These are phyloP conservation scores for Scheffersomyces stipitis DNA, from an alignment of 805 yeast species.

Conservation along the genomic window DNA sequence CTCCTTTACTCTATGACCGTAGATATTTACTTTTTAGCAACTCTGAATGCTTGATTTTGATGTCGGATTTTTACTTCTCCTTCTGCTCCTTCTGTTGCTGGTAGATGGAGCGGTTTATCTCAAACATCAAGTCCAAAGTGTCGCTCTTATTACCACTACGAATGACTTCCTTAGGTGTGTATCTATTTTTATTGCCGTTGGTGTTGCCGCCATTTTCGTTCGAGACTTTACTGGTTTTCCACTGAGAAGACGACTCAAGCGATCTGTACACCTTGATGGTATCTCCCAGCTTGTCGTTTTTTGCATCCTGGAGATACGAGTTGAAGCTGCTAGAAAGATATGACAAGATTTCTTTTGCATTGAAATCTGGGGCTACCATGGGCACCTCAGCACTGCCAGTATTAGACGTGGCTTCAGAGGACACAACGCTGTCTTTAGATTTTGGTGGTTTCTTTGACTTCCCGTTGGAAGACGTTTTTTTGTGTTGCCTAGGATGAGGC, in stretches of 20 bases:
- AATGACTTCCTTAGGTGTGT: conserved; percentile 11
- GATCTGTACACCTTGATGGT: conserved; percentile 19
- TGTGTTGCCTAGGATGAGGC: no score
- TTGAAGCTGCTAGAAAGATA: conserved; percentile 16
- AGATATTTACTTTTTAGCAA: no score
- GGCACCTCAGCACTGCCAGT: no score
- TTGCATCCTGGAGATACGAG: conserved; percentile 18
- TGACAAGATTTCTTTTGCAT: conserved; percentile 18
- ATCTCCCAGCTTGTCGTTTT: conserved; percentile 19
- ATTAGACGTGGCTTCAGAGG: conserved; percentile 8
- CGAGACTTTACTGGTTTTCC: conserved; percentile 15
- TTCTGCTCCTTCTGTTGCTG: conserved; percentile 11
- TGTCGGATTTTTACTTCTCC: conserved; percentile 1
- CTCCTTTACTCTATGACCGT: no score
- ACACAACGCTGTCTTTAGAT: no score
- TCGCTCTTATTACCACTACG: conserved; percentile 9
- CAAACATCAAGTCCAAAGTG: conserved; percentile 16
- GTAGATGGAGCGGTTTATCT: conserved; percentile 18
- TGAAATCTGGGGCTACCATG: no score
- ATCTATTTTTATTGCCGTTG: conserved; percentile 3
- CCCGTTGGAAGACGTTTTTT: no score
- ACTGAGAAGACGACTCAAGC: conserved; percentile 22
- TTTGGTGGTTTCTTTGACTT: no score
- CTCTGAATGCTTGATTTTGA: neutral
- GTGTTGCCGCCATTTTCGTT: conserved; percentile 1